Evolutionary conservation across 2,329 filamentous ascomycete species (phyloP), one percentile per base, ranked within the genome.

Genomic region (Cladophialophora carrionii): DNA sequence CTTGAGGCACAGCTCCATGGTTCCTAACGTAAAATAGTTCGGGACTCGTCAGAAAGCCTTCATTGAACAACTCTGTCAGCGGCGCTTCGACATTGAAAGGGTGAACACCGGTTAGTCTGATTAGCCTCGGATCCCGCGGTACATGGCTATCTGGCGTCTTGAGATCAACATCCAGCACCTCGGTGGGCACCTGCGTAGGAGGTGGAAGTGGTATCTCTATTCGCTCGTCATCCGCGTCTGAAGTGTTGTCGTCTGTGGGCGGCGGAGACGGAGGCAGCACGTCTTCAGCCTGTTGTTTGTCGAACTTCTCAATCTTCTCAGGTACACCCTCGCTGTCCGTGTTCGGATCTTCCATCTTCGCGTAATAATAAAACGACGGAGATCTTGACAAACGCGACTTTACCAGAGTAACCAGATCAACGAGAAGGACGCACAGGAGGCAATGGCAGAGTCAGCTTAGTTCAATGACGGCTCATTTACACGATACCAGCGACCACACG

Each of bases 1-100:
- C 90, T 62, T 85, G 80, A 0, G 92, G 93, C 7, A 96, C 92
- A 0, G 87, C 81, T 14, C 93, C 93, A 80, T 97, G 93, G 73
- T 96, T 97, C 41, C 93, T 83, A 8, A 97, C 93, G 76, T 96
- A 97, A 78, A 96, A 95, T 1, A 97, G 81, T 71, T 96, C 90
- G 12, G 92, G 90, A 46, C 88, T 91, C 0, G 92, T 97, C 43
- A 97, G 80, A 74, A 96, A 96, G 0, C 93, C 78, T 73, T 87
- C 82, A 64, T 94, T 84, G 76, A 88, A 96, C 0, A 96, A 81
- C 17, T 87, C 87, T 61, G 86, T 90, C 8, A 97, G 79, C 0
- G 93, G 92, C 9, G 93, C 85, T 77, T 97, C 93, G 56, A 90
- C 89, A 72, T 97, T 97, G 81, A 96, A 96, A 0, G 93, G 93